Conservation (phyloP, 2,329 filamentous ascomycete species). For the Aureobasidium sp. region DNA sequence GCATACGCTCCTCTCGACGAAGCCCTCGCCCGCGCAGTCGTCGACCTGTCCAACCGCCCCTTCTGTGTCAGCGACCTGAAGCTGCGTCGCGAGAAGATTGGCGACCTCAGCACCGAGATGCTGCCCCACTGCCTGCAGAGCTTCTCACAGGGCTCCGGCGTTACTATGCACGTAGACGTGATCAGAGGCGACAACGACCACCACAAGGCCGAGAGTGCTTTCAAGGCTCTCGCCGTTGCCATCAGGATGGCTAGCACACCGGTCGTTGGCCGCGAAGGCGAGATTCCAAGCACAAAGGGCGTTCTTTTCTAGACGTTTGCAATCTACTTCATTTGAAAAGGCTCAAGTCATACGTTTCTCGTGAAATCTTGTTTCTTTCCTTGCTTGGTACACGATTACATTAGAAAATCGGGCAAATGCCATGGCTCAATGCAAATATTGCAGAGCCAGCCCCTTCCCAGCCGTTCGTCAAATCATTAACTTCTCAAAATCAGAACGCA, state of each 20-base stretch:
- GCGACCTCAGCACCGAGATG: constrained; percentile 92
- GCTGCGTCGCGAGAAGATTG: constrained; percentile 85
- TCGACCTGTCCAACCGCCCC: constrained; percentile 90
- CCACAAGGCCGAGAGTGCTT: constrained; percentile 90
- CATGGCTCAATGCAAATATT: constrained; percentile 1
- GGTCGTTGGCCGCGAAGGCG: constrained; percentile 75
- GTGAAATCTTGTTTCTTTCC: not conserved
- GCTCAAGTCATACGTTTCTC: not conserved
- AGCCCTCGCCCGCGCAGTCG: constrained; percentile 84
- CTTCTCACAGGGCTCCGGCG: constrained; percentile 81
- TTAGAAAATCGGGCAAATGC: not conserved
- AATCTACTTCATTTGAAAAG: not conserved
- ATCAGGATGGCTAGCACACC: constrained; percentile 67
- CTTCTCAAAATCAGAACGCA: not conserved
- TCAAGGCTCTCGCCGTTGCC: constrained; percentile 91
- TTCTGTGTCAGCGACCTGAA: constrained; percentile 78
- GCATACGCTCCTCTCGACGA: constrained; percentile 94
- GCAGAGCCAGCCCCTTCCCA: not conserved
- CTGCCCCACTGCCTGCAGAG: constrained; percentile 90
- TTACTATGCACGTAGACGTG: constrained; percentile 95
- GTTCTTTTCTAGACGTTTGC: constrained; percentile 51
- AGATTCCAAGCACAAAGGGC: constrained; percentile 94
- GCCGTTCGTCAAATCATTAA: not conserved
- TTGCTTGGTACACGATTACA: not conserved
- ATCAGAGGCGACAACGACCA: constrained; percentile 89